Evolutionary conservation across 2,329 filamentous ascomycete species (phyloP).

Genomic region (Plenodomus lindquistii): DNA sequence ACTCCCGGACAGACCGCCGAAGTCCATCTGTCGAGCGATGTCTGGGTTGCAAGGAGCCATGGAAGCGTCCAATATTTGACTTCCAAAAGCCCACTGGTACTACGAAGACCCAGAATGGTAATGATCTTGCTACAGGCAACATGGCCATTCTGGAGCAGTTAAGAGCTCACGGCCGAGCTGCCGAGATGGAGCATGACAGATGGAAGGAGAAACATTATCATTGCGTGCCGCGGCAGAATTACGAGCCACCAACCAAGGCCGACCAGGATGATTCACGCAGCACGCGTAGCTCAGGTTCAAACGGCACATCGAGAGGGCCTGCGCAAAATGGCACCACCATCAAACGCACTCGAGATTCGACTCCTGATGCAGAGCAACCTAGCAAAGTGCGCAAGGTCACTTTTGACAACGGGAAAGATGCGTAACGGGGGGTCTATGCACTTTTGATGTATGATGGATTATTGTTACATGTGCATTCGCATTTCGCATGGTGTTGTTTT

Average conservation of each 20-base stretch:
- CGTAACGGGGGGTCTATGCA: background rate
- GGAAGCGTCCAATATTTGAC: constrained; percentile 21
- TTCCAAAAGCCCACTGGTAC: background rate
- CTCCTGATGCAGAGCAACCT: background rate
- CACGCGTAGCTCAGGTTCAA: background rate
- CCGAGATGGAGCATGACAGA: background rate
- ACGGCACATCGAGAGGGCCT: background rate
- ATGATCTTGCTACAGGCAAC: background rate
- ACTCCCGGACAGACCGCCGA: constrained; percentile 10
- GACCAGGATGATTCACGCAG: background rate
- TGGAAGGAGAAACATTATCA: background rate
- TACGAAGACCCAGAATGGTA: background rate
- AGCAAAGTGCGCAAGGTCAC: background rate
- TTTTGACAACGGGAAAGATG: background rate
- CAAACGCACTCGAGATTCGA: background rate
- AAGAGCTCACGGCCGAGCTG: background rate
- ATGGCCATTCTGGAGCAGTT: background rate
- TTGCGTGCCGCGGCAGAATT: background rate
- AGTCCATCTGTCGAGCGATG: constrained; percentile 25
- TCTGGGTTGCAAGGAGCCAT: constrained; percentile 22
- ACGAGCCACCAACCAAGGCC: background rate
- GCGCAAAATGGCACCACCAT: background rate
- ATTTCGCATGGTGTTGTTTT: background rate
- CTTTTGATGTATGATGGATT: background rate
- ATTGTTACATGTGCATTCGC: background rate